phyloP scores from a whole-genome alignment of 2,329 filamentous ascomycete genomes.

The Geosmithia morbida region DNA sequence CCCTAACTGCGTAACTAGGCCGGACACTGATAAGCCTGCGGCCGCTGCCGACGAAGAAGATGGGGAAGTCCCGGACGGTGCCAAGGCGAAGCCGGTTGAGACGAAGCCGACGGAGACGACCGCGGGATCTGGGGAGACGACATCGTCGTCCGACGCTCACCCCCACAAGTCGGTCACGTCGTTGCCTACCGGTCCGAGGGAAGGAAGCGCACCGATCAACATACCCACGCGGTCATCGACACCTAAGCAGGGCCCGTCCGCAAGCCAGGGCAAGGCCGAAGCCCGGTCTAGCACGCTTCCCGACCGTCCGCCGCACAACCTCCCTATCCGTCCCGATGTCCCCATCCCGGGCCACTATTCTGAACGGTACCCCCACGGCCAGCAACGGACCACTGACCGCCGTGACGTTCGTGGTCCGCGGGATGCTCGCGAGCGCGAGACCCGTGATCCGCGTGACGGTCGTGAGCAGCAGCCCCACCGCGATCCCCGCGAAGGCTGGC shows the following conservation, averaged over 20 bases:
- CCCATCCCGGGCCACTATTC: constrained; percentile 34
- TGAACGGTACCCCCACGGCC: constrained; percentile 24
- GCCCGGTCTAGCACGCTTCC: constrained; percentile 19
- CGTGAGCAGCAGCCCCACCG: constrained; percentile 19
- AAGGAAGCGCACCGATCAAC: constrained; percentile 7
- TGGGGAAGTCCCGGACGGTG: constrained; percentile 53
- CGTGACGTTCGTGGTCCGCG: constrained; percentile 14
- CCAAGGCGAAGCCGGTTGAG: constrained; percentile 10
- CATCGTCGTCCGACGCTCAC: constrained; percentile 12
- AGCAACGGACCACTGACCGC: constrained; percentile 23
- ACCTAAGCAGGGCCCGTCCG: constrained; percentile 7
- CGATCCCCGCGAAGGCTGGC: constrained; percentile 19
- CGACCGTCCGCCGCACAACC: constrained; percentile 19
- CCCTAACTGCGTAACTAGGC: neutral
- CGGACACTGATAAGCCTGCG: constrained; percentile 2
- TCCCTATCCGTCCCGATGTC: constrained; percentile 45
- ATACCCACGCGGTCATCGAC: constrained; percentile 12
- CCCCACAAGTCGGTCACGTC: constrained; percentile 19
- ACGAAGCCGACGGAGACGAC: neutral
- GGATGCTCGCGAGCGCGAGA: constrained; percentile 10
- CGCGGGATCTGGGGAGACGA: neutral
- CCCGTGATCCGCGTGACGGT: constrained; percentile 9
- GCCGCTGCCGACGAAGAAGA: constrained; percentile 46
- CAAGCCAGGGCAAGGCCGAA: constrained; percentile 11
- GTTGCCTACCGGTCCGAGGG: constrained; percentile 8